These are phyloP conservation scores for Talaromyces pinophilus DNA, from an alignment of 2,329 filamentous ascomycete species.

Conservation along the genomic window DNA sequence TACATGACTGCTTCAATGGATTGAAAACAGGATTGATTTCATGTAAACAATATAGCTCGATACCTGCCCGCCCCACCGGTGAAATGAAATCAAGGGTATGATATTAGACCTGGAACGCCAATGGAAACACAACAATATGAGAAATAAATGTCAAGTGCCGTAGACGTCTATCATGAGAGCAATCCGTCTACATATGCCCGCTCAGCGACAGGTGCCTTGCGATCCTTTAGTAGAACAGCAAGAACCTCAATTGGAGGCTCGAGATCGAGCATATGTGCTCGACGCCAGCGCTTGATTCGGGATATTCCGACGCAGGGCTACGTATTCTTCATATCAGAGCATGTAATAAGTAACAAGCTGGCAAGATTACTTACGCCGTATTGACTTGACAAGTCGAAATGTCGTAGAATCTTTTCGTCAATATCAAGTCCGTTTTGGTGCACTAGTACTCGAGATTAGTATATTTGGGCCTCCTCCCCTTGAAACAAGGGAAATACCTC, in stretches of 20 bases:
- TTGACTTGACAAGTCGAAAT: constrained; percentile 89
- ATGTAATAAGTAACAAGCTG: not conserved
- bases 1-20: not conserved
- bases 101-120: constrained; percentile 8
- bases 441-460: constrained; percentile 44
- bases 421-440: constrained; percentile 73
- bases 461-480: too few relatives aligned
- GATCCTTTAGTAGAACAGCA: constrained; percentile 74
- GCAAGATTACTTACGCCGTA: constrained; percentile 72
- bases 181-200: constrained; percentile 63
- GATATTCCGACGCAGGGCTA: constrained; percentile 86
- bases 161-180: constrained; percentile 36
- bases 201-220: constrained; percentile 52
- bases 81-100: constrained; percentile 10
- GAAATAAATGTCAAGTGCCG: constrained; percentile 24
- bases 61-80: not conserved
- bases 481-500: constrained; percentile 33
- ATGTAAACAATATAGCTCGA: not conserved
- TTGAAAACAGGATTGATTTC: not conserved
- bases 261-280: constrained; percentile 79
- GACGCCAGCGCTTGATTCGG: constrained; percentile 81
- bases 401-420: constrained; percentile 82
- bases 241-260: constrained; percentile 87
- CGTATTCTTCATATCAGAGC: not conserved
- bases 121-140: not conserved